A percentile compares a stretch with the other conserved stretches of the same genome.
Evolutionary conservation across 306 rosid genomes (phyloP).

Genomic region (Biancaea sappan): DNA sequence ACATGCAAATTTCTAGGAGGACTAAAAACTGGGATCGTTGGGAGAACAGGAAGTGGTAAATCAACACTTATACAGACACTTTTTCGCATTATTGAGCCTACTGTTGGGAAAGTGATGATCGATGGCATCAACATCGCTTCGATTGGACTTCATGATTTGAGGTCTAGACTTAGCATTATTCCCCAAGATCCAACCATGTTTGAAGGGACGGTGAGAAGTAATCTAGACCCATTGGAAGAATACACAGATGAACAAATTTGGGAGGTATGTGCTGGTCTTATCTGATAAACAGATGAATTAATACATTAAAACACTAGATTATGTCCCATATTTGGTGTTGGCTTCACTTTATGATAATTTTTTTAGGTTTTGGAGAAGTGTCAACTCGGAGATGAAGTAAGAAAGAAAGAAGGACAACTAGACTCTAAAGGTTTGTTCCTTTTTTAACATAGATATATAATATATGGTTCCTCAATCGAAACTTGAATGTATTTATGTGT

Average conservation of each 20-base stretch:
- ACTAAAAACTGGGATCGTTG: conserved; percentile 83
- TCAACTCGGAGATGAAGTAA: conserved; percentile 89
- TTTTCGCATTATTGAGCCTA: conserved; percentile 71
- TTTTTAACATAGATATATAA: too few relatives aligned
- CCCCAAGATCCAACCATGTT: conserved; percentile 99
- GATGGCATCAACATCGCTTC: conserved; percentile 62
- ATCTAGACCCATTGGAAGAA: conserved; percentile 82
- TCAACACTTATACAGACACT: conserved; percentile 79
- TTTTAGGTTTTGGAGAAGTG: conserved; percentile 83
- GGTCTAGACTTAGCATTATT: conserved; percentile 79
- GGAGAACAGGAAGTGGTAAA: conserved; percentile 92
- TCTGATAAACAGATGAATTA: background rate
- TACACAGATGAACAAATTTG: conserved; percentile 79
- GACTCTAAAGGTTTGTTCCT: conserved; percentile 66
- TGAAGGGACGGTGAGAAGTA: conserved; percentile 87
- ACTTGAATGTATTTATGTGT: conserved; percentile 24
- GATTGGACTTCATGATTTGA: conserved; percentile 81
- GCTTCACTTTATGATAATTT: conserved; percentile 7
- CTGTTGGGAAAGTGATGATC: conserved; percentile 59
- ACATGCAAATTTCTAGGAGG: conserved; percentile 77
- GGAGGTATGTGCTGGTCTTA: conserved; percentile 62
- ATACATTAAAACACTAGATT: background rate
- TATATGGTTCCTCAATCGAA: background rate
- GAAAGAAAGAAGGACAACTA: conserved; percentile 78
- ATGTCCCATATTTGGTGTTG: background rate